Conservation (phyloP, 2,329 filamentous ascomycete species). For the Teratosphaeria nubilosa region DNA sequence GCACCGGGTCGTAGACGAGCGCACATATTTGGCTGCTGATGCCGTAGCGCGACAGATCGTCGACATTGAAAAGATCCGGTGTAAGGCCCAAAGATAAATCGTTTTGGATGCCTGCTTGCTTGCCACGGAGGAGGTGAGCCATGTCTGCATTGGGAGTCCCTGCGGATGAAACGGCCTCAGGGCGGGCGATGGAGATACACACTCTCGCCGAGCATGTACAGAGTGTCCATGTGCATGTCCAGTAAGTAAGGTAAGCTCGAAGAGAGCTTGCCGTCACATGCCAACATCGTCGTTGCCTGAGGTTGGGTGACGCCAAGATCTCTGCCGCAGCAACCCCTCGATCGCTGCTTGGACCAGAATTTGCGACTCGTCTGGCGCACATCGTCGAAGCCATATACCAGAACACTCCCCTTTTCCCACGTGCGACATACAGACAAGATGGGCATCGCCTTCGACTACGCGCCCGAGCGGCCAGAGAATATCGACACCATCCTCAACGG, state of each 20-base stretch:
- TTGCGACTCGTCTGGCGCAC: background rate
- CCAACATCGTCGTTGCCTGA: background rate
- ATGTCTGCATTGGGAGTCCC: conserved; percentile 37
- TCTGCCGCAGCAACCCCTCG: background rate
- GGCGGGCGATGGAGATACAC: background rate
- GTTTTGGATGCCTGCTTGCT: conserved; percentile 85
- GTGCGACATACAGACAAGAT: conserved; percentile 23
- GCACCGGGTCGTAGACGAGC: conserved; percentile 83
- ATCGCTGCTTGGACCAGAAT: background rate
- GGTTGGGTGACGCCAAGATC: background rate
- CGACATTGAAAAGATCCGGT: conserved; percentile 67
- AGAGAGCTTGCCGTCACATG: background rate
- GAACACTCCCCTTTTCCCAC: background rate
- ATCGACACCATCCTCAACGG: conserved; percentile 92
- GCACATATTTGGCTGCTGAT: conserved; percentile 59
- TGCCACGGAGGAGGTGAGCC: conserved; percentile 80
- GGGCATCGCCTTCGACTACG: conserved; percentile 64
- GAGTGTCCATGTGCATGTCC: background rate
- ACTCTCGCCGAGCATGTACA: background rate
- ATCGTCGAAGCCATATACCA: background rate
- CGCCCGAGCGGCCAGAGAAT: conserved; percentile 81
- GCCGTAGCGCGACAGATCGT: conserved; percentile 72
- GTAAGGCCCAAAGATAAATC: conserved; percentile 77
- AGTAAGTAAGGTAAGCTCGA: background rate
- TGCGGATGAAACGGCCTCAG: background rate